These are phyloP conservation scores for Bryum argenteum DNA, from an alignment of 225 moss, liverwort and hornwort species.

Conservation along the genomic window DNA sequence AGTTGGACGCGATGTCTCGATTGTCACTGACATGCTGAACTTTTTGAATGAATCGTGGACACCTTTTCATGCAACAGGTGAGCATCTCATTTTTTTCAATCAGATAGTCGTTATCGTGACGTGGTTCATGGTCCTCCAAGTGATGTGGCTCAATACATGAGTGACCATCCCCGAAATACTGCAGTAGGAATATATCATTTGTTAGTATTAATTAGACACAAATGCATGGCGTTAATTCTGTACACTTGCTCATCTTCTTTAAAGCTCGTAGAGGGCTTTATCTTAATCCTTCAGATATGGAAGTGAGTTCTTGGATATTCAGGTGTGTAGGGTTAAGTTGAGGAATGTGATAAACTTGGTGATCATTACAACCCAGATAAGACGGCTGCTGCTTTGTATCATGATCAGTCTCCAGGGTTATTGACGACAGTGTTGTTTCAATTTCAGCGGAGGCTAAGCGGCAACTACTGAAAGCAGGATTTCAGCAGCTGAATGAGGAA, in stretches of 20 bases:
- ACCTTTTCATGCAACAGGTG: conserved; percentile 84
- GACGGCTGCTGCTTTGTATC: conserved; percentile 7
- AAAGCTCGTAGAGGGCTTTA: not conserved
- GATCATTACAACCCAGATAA: conserved; percentile 1
- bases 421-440: conserved; percentile 10
- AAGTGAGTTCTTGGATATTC: not conserved
- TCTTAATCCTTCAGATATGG: not conserved
- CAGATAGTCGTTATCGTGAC: not conserved
- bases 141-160: conserved; percentile 7
- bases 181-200: not conserved
- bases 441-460: conserved; percentile 67
- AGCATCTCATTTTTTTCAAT: conserved; percentile 19
- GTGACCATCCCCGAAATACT: not conserved
- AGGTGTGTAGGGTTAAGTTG: not conserved
- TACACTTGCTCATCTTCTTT: not conserved
- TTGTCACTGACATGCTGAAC: conserved; percentile 63
- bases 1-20: conserved; percentile 50
- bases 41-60: conserved; percentile 85
- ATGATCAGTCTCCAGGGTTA: conserved; percentile 6
- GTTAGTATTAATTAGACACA: not conserved
- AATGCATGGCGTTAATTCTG: not conserved
- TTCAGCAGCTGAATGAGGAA: conserved; percentile 74
- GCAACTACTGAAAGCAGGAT: conserved; percentile 71
- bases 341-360: not conserved
- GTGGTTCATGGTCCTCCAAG: conserved; percentile 6